Percentiles rank a stretch among this genome's conserved stretches.
Conservation (phyloP, 176 grass and related monocot species). For the Pontederia paniculata region DNA sequence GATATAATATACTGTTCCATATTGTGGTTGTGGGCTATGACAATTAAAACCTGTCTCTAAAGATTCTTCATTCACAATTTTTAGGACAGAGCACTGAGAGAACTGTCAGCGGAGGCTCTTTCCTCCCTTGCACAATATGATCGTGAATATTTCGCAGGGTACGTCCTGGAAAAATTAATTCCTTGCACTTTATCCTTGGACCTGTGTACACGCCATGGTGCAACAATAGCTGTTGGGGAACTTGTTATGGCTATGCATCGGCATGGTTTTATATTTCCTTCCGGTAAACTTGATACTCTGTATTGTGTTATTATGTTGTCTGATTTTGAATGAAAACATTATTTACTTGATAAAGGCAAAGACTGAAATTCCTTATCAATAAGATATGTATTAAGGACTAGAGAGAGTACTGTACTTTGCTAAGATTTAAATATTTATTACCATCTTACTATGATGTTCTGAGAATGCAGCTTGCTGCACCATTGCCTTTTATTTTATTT, state of each 20-base stretch:
- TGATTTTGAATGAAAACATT: no score
- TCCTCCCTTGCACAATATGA: constrained; percentile 83
- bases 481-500: no score
- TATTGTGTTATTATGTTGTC: background rate
- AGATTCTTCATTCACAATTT: constrained; percentile 9
- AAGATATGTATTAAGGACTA: no score
- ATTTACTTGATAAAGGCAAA: no score
- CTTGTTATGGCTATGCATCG: constrained; percentile 57
- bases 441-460: no score
- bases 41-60: no score
- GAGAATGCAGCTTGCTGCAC: no score
- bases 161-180: constrained; percentile 71
- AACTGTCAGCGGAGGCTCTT: constrained; percentile 70
- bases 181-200: constrained; percentile 77
- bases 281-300: constrained; percentile 26
- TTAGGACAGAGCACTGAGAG: constrained; percentile 76
- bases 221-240: constrained; percentile 78
- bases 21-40: no score
- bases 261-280: constrained; percentile 52
- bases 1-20: no score
- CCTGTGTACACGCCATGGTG: constrained; percentile 91
- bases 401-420: no score
- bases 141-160: constrained; percentile 48
- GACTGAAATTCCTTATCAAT: no score
- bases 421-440: no score